phyloP scores from a whole-genome alignment of 2,329 filamentous ascomycete genomes.

The Aureobasidium lini region DNA sequence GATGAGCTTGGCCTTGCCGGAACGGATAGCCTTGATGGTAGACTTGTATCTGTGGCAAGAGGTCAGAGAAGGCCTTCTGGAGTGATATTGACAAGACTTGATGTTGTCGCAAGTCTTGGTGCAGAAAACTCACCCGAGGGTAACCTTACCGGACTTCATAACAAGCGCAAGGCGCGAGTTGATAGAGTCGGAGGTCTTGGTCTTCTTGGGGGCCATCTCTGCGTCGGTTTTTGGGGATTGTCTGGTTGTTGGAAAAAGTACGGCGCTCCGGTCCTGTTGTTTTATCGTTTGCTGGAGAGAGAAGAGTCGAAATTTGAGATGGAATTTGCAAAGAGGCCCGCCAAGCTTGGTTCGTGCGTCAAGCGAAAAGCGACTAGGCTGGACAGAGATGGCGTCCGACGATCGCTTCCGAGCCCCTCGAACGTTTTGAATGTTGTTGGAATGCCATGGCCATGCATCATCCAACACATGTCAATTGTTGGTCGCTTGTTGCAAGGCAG shows the following conservation, averaged over 20 bases:
- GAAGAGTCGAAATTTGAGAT: neutral
- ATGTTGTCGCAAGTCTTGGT: too few species aligned
- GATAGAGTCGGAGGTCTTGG: conserved; percentile 80
- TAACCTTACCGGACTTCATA: conserved; percentile 64
- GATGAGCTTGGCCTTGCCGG: conserved; percentile 97
- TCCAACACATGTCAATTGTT: neutral
- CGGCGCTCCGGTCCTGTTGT: conserved; percentile 13
- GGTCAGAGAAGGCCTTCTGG: too few species aligned
- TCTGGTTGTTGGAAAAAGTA: neutral
- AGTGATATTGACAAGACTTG: too few species aligned
- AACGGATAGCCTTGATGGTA: conserved; percentile 62
- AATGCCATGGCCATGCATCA: conserved; percentile 1
- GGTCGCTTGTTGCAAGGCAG: neutral
- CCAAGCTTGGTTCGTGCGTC: neutral
- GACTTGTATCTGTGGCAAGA: neutral
- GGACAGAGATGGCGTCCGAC: neutral
- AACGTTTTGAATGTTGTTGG: conserved; percentile 4
- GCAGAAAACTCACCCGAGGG: conserved; percentile 57
- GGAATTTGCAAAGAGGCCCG: neutral
- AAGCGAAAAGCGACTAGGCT: neutral
- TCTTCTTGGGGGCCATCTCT: conserved; percentile 50
- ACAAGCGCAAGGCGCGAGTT: conserved; percentile 63
- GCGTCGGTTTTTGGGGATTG: conserved; percentile 9
- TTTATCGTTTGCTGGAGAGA: conserved; percentile 3
- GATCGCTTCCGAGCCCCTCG: neutral